phyloP scores from a whole-genome alignment of 805 yeast genomes.

The Jamesozyma spencerorum region DNA sequence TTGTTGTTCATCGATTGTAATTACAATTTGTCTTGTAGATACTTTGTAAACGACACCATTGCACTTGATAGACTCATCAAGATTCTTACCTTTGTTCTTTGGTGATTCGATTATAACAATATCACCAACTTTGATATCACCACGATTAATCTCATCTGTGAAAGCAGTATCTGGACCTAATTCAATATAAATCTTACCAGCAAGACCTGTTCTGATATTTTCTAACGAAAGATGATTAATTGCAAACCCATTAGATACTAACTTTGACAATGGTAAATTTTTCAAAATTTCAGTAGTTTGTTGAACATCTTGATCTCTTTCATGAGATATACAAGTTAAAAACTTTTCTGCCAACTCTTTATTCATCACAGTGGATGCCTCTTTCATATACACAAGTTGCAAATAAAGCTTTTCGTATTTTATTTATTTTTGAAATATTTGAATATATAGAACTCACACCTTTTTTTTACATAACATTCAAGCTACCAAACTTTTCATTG shows the following conservation, averaged over 20 bases:
- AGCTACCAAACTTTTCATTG: constrained; percentile 95
- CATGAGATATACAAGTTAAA: constrained; percentile 36
- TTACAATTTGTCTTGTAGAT: constrained; percentile 37
- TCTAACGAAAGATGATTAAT: constrained; percentile 52
- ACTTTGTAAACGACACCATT: constrained; percentile 62
- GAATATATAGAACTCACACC: not conserved
- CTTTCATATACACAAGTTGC: not conserved
- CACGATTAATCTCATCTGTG: constrained; percentile 31
- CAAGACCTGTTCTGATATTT: constrained; percentile 66
- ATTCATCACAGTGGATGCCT: constrained; percentile 11
- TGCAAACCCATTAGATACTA: constrained; percentile 71
- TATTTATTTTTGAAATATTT: not conserved
- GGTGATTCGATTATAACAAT: constrained; percentile 49
- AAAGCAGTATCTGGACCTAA: constrained; percentile 44
- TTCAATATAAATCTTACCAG: constrained; percentile 53
- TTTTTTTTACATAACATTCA: constrained; percentile 66
- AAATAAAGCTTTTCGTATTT: not conserved
- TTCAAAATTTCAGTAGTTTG: constrained; percentile 37
- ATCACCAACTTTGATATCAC: constrained; percentile 65
- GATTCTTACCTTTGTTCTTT: constrained; percentile 19
- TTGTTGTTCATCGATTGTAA: constrained; percentile 53
- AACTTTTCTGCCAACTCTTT: constrained; percentile 32
- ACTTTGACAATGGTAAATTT: constrained; percentile 47
- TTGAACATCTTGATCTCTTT: constrained; percentile 44
- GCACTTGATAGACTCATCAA: constrained; percentile 20